Evolutionary conservation across 1,139 yeast species (phyloP).

Genomic region (Geotrichum phurueaensis): DNA sequence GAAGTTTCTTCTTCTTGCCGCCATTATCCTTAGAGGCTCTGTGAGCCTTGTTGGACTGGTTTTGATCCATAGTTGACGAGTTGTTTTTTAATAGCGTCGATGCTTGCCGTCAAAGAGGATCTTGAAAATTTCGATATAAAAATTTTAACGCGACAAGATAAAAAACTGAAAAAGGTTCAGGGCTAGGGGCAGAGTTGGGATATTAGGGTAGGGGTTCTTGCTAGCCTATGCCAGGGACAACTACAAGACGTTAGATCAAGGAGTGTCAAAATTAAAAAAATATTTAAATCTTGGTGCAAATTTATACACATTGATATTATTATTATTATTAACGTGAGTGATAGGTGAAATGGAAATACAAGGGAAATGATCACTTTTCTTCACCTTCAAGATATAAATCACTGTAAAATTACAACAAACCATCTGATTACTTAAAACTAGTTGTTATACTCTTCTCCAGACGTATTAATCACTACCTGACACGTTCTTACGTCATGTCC

Average conservation of each 20-base stretch:
- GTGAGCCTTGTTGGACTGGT: constrained; percentile 44
- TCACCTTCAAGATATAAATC: no score
- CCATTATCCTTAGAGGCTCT: constrained; percentile 46
- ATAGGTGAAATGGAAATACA: no score
- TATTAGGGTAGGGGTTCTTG: neutral
- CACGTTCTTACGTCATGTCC: no score
- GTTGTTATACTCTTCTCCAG: no score
- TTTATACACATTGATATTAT: neutral
- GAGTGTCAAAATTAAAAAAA: neutral
- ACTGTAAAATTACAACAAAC: no score
- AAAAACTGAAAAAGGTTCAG: constrained; percentile 1
- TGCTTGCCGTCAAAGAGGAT: neutral
- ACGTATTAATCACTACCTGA: no score
- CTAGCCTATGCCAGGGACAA: neutral
- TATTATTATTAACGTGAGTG: no score
- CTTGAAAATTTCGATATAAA: neutral
- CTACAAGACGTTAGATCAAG: neutral
- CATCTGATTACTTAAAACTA: no score
- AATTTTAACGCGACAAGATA: neutral
- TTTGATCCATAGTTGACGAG: constrained; percentile 7
- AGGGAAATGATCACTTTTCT: no score
- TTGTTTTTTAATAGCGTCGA: neutral
- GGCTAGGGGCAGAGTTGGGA: constrained; percentile 1
- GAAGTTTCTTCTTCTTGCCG: constrained; percentile 79
- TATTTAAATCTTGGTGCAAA: neutral